Conservation (phyloP, 805 yeast genomes). For the Yamadazyma olivae region DNA sequence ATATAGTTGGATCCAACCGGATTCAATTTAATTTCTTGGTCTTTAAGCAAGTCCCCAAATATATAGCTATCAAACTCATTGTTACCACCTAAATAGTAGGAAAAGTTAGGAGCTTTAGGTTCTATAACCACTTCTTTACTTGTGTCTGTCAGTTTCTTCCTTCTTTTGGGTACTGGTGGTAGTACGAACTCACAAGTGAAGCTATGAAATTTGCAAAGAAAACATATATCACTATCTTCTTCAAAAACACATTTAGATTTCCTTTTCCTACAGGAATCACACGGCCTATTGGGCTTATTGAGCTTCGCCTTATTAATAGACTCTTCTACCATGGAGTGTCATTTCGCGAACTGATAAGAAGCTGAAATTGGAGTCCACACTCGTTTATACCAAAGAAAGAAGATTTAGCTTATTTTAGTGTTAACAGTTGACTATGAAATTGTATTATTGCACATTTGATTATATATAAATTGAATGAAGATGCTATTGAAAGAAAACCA, state of each 20-base stretch:
- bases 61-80: constrained; percentile 9
- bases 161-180: constrained; percentile 11
- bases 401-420: no score
- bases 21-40: constrained; percentile 1
- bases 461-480: no score
- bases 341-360: no score
- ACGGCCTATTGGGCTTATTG: constrained; percentile 10
- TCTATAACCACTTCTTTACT: background rate
- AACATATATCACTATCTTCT: constrained; percentile 3
- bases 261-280: constrained; percentile 11
- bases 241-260: constrained; percentile 13
- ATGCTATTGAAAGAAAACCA: no score
- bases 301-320: background rate
- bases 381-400: no score
- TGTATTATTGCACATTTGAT: no score
- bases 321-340: background rate
- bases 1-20: constrained; percentile 4
- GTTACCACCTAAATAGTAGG: constrained; percentile 6
- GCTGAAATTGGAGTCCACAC: no score
- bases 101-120: constrained; percentile 1
- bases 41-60: constrained; percentile 4
- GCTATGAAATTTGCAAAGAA: constrained; percentile 7
- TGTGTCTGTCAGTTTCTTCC: constrained; percentile 1
- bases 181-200: constrained; percentile 8
- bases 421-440: no score